Conservation (phyloP, 495 filamentous ascomycete genomes). For the Trichoderma parareesei region DNA sequence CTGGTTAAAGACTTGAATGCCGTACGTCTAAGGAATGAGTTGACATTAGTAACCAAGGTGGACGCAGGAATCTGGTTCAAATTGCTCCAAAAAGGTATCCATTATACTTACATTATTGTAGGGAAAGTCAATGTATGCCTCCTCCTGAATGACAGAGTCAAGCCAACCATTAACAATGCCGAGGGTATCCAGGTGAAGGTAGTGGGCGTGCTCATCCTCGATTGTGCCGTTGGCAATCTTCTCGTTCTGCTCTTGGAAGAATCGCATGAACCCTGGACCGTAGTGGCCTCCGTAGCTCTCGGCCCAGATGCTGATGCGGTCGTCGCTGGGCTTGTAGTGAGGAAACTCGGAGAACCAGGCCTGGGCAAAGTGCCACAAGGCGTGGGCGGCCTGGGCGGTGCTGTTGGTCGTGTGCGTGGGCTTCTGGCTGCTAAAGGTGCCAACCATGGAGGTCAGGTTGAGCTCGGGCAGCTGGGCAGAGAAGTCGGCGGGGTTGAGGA, state of each 20-base stretch:
- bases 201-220: constrained; percentile 35
- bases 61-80: background rate
- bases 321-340: constrained; percentile 47
- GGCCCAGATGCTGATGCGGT: constrained; percentile 47
- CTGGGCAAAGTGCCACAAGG: constrained; percentile 65
- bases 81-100: background rate
- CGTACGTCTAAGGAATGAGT: constrained; percentile 46
- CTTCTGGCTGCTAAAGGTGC: constrained; percentile 54
- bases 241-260: constrained; percentile 56
- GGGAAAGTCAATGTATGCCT: constrained; percentile 59
- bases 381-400: constrained; percentile 52
- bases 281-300: constrained; percentile 56
- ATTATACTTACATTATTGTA: constrained; percentile 49
- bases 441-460: constrained; percentile 44
- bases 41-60: background rate
- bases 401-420: constrained; percentile 51
- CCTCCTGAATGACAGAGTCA: constrained; percentile 60
- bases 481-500: constrained; percentile 24
- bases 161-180: constrained; percentile 69
- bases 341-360: constrained; percentile 58
- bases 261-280: constrained; percentile 52
- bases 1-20: constrained; percentile 50
- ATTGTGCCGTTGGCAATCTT: constrained; percentile 39
- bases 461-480: constrained; percentile 20
- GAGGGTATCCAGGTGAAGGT: constrained; percentile 49